A percentile compares a stretch with the other conserved stretches of the same genome.
Conservation (phyloP, 2,329 filamentous ascomycete species). For the Cryphonectria nitschkei region DNA sequence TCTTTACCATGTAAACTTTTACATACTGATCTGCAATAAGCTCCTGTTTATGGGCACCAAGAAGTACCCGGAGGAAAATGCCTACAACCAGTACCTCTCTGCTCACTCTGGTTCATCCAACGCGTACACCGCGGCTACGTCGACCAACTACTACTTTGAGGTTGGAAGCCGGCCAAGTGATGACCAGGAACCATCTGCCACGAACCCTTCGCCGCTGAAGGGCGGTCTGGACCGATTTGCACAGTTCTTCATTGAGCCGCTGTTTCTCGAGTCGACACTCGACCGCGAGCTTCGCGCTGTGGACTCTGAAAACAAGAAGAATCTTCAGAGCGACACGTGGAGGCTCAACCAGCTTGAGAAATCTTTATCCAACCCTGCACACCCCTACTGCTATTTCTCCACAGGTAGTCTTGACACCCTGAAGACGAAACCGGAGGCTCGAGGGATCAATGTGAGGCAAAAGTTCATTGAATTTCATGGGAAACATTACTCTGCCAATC, state of each 20-base stretch:
- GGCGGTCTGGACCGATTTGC: slow-evolving; percentile 89
- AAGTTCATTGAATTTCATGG: slow-evolving; percentile 93
- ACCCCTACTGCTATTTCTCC: slow-evolving; percentile 89
- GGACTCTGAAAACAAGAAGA: slow-evolving; percentile 98
- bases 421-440: slow-evolving; percentile 77
- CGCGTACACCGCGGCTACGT: slow-evolving; percentile 89
- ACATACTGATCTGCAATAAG: slow-evolving; percentile 39
- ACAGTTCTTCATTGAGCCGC: slow-evolving; percentile 88
- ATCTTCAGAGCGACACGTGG: slow-evolving; percentile 89
- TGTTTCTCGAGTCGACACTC: slow-evolving; percentile 83
- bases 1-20: background rate
- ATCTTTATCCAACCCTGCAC: slow-evolving; percentile 81
- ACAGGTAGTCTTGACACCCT: slow-evolving; percentile 87
- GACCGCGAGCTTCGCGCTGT: slow-evolving; percentile 88
- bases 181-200: slow-evolving; percentile 56
- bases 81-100: slow-evolving; percentile 90
- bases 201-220: slow-evolving; percentile 66
- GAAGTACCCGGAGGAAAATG: slow-evolving; percentile 96
- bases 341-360: slow-evolving; percentile 86
- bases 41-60: slow-evolving; percentile 98
- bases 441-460: slow-evolving; percentile 81
- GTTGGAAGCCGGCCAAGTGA: slow-evolving; percentile 79
- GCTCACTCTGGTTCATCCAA: slow-evolving; percentile 91
- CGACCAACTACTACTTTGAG: slow-evolving; percentile 98
- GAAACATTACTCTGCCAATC: slow-evolving; percentile 88